Evolutionary conservation across 2,329 filamentous ascomycete genomes (phyloP), one percentile per base, ranked within the genome.

Genomic region (Aspergillus neotritici): DNA sequence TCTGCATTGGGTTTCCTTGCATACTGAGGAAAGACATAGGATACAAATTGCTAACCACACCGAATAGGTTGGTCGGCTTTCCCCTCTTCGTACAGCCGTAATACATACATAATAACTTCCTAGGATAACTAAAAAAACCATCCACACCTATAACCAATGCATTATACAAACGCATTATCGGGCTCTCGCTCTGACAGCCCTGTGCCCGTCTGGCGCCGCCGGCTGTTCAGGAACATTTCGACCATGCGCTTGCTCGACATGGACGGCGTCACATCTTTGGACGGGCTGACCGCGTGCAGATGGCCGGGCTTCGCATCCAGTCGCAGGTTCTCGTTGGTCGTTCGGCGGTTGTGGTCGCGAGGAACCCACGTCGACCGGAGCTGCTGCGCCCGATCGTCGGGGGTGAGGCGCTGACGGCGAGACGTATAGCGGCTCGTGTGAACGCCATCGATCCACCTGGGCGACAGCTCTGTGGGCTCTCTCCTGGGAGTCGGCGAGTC

Each of bases 211-310:
- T 52, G 55, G 28, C 41, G 55, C 4, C 61, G 63, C 30, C 63
- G 59, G 44, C 61, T 65, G 31, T 58, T 52, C 50, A 67, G 46
- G 45, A 67, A 67, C 37, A 58, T 43, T 30, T 67, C 64, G 34
- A 67, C 63, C 64, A 67, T 65, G 14, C 48, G 55, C 40, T 67
- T 66, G 47, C 59, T 64, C 21, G 60, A 62, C 8, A 64, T 57
- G 1, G 55, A 54, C 3, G 55, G 52, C 32, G 55, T 53, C 28
- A 49, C 34, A 13, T 52, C 56, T 36, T 59, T 53, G 5, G 54
- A 25, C 10, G 54, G 49, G 12, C 45, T 47, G 31, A 49, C 40
- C 6, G 51, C 51, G 37, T 49, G 48, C 30, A 43, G 37, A 3
- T 50, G 48, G 10, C 47, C 39, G 13, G 49, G 50, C 15, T 47